Evolutionary conservation across 352 stramenopile species (phyloP), one percentile per base, ranked within the genome.

Genomic region (Phytopythium aichiense): DNA sequence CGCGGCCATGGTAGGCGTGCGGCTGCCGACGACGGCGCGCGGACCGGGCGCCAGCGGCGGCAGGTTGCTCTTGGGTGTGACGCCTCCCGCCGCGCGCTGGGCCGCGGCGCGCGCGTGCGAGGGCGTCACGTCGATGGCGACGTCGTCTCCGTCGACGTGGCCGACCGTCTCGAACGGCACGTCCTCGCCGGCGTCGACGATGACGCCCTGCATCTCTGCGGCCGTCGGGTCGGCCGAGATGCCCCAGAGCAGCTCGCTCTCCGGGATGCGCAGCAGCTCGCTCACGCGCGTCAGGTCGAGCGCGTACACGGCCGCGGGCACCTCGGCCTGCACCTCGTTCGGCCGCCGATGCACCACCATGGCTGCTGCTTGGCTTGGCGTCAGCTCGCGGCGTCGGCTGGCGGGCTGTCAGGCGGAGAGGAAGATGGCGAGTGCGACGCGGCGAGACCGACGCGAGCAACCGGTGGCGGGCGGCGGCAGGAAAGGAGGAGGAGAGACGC

Each of bases 91-190:
- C 5, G 15, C 33, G 6, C 56, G 56, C 22, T 46, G 28, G 7
- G 25, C 15, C n/a, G 33, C 45, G 0, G 56, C 43, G 11, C 15
- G 57, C 16, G 63, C 51, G 16, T 35, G 38, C 49, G 49, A 42
- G 4, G 58, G 46, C 8, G 42, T 50, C 12, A 55, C 45, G 45
- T 54, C 50, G 7, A 71, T 67, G 20, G 58, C 64, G 37, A 73
- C 68, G 42, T 38, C 40, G 40, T 42, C 18, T 7, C n/a, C 58
- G 45, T 38, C 56, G n/a, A 61, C 56, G 15, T 70, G 60, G 7
- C 80, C 82, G 25, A 92, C 78, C 4, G 78, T 82, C 60, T 92
- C 83, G 56, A 92, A 91, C 0, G 83, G 79, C 43, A 91, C 79
- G 63, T 87, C 76, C 65, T 89, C 79, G 20, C 83, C 83, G 35